Conservation (phyloP, 140 eudicot genomes). For the Flaveria floridana region DNA sequence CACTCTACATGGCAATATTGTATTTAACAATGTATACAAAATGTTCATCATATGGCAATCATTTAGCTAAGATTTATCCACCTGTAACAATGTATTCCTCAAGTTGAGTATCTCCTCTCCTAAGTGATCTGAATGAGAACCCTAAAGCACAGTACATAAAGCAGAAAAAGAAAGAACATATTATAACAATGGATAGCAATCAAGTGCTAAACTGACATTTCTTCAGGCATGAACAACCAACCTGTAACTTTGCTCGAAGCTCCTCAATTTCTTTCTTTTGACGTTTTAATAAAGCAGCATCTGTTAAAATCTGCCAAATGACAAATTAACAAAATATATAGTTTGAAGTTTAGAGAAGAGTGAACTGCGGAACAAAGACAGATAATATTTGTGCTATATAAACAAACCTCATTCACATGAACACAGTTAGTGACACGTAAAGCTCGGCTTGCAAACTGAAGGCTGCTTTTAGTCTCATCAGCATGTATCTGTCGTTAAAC, state of each 20-base stretch:
- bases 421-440: constrained; percentile 96
- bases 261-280: constrained; percentile 99
- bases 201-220: constrained; percentile 20
- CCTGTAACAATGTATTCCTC: constrained; percentile 95
- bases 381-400: constrained; percentile 16
- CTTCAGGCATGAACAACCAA: constrained; percentile 27
- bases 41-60: constrained; percentile 14
- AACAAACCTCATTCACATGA: constrained; percentile 69
- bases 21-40: constrained; percentile 2
- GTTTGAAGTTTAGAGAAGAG: constrained; percentile 13
- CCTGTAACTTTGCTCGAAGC: constrained; percentile 95
- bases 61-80: constrained; percentile 30
- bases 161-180: constrained; percentile 7
- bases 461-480: constrained; percentile 99
- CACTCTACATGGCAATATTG: constrained; percentile 52
- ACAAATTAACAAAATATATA: constrained; percentile 32
- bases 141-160: constrained; percentile 43
- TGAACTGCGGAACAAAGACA: constrained; percentile 6
- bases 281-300: constrained; percentile 76
- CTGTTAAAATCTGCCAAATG: constrained; percentile 50
- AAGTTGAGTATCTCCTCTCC: constrained; percentile 87
- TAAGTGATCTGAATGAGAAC: constrained; percentile 81
- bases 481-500: constrained; percentile 73
- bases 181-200: background rate
- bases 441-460: constrained; percentile 97